phyloP scores from a whole-genome alignment of 2,329 filamentous ascomycete genomes.

The Aspergillus jensenii region DNA sequence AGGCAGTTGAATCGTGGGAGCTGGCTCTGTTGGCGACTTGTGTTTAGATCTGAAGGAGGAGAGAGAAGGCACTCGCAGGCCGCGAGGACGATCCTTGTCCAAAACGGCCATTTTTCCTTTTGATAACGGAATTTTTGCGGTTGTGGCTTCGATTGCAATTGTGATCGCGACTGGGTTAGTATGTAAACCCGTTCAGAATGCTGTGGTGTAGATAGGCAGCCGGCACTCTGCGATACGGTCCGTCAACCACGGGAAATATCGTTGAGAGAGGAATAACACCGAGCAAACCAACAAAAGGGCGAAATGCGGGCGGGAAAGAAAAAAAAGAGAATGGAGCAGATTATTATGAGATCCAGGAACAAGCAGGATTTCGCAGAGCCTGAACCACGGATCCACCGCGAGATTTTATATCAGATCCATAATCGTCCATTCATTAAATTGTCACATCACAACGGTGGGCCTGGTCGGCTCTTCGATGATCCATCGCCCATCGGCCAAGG shows the following conservation, averaged over 20 bases:
- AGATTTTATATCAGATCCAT: slow-evolving; percentile 8
- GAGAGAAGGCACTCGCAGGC: slow-evolving; percentile 34
- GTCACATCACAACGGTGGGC: neutral
- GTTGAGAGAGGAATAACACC: neutral
- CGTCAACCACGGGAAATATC: neutral
- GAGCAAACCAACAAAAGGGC: neutral
- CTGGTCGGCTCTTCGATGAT: neutral
- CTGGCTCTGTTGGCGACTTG: slow-evolving; percentile 20
- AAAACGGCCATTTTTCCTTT: slow-evolving; percentile 30
- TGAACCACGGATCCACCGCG: slow-evolving; percentile 17
- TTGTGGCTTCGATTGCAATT: neutral
- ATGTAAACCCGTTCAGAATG: neutral
- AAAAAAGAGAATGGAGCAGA: neutral
- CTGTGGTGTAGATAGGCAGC: neutral
- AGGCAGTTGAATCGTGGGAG: slow-evolving; percentile 10
- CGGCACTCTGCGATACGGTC: neutral
- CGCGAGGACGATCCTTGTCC: slow-evolving; percentile 34
- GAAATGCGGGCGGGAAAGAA: neutral
- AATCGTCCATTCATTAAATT: neutral
- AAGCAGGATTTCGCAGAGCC: slow-evolving; percentile 9
- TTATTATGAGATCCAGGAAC: slow-evolving; percentile 7
- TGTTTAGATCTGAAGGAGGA: slow-evolving; percentile 31
- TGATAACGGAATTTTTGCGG: slow-evolving; percentile 3
- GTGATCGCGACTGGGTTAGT: neutral
- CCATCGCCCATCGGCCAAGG: neutral